Percentiles rank a stretch among this genome's conserved stretches.
Conservation (phyloP, 176 grass and related monocot species). For the Ananas comosus region DNA sequence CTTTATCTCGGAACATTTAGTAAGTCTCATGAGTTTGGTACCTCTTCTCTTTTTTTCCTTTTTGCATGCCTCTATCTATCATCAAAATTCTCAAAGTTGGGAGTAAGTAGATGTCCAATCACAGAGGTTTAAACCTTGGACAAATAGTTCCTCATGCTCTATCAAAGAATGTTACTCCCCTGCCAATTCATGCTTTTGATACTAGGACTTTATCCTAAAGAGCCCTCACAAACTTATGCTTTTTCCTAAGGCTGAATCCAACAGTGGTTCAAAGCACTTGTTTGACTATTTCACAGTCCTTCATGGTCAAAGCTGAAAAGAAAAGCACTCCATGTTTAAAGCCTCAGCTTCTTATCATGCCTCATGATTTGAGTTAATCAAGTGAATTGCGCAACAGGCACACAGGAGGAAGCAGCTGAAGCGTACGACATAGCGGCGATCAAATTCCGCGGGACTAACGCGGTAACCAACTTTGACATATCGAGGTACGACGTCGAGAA, state of each 20-base stretch:
- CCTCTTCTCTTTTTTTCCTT: conserved; percentile 6
- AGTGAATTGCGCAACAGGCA: conserved; percentile 30
- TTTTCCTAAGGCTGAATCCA: conserved; percentile 72
- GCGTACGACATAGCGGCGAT: conserved; percentile 97
- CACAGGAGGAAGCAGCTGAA: conserved; percentile 91
- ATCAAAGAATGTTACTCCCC: conserved; percentile 53
- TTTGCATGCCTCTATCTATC: conserved; percentile 31
- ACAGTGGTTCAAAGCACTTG: conserved; percentile 30
- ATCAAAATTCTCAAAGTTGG: conserved; percentile 10
- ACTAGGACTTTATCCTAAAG: conserved; percentile 34
- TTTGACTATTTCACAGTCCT: conserved; percentile 37
- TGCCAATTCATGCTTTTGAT: conserved; percentile 44
- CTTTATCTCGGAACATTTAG: conserved; percentile 76
- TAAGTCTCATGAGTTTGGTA: conserved; percentile 13
- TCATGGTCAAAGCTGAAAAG: conserved; percentile 10
- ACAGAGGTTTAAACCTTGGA: conserved; percentile 54
- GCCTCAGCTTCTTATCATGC: background rate
- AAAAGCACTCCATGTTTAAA: conserved; percentile 2
- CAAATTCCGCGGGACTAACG: conserved; percentile 84
- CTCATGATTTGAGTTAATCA: background rate
- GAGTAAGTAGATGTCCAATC: conserved; percentile 43
- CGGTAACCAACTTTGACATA: conserved; percentile 97
- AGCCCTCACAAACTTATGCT: background rate
- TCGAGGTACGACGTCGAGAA: conserved; percentile 80
- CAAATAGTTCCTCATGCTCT: conserved; percentile 38